Evolutionary conservation across 768 basidiomycete species (phyloP).

Genomic region (Rhodotorula diobovata): DNA sequence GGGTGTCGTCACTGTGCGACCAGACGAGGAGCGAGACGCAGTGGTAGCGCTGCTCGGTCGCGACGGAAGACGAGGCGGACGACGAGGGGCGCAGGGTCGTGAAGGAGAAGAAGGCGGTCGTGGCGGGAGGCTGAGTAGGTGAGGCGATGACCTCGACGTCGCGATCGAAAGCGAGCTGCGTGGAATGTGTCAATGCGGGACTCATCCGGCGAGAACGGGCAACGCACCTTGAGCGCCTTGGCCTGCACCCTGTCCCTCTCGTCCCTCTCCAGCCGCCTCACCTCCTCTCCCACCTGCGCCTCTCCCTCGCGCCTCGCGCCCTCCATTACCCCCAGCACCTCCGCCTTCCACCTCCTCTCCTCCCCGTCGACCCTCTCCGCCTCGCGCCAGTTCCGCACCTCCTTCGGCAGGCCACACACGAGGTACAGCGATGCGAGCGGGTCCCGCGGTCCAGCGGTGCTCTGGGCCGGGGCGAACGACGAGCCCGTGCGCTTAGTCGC

Average conservation of each 20-base stretch:
- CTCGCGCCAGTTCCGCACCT: slow-evolving; percentile 82
- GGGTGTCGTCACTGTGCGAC: slow-evolving; percentile 88
- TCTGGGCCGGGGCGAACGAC: not conserved
- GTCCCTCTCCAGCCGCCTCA: slow-evolving; percentile 62
- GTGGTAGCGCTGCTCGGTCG: slow-evolving; percentile 54
- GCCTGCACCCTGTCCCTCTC: slow-evolving; percentile 86
- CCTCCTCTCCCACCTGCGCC: slow-evolving; percentile 50
- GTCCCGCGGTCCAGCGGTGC: not conserved
- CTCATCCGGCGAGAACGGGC: not conserved
- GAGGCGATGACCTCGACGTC: slow-evolving; percentile 93
- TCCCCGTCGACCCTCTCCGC: slow-evolving; percentile 66
- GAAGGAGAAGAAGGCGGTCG: slow-evolving; percentile 87
- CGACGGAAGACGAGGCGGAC: slow-evolving; percentile 2
- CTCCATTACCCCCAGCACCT: slow-evolving; percentile 81
- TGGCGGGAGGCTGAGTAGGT: slow-evolving; percentile 87
- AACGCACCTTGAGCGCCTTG: slow-evolving; percentile 74
- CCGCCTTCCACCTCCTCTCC: slow-evolving; percentile 87
- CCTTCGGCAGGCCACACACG: slow-evolving; percentile 68
- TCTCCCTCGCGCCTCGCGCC: slow-evolving; percentile 68
- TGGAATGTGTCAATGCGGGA: too few species aligned
- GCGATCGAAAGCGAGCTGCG: slow-evolving; percentile 78
- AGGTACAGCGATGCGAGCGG: slow-evolving; percentile 45
- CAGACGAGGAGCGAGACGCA: slow-evolving; percentile 91
- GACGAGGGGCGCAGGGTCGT: slow-evolving; percentile 5
- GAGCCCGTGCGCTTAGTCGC: not conserved